Percentiles rank a stretch among this genome's conserved stretches.
phyloP scores from a whole-genome alignment of 768 basidiomycete species.

The Auriscalpium orientale region DNA sequence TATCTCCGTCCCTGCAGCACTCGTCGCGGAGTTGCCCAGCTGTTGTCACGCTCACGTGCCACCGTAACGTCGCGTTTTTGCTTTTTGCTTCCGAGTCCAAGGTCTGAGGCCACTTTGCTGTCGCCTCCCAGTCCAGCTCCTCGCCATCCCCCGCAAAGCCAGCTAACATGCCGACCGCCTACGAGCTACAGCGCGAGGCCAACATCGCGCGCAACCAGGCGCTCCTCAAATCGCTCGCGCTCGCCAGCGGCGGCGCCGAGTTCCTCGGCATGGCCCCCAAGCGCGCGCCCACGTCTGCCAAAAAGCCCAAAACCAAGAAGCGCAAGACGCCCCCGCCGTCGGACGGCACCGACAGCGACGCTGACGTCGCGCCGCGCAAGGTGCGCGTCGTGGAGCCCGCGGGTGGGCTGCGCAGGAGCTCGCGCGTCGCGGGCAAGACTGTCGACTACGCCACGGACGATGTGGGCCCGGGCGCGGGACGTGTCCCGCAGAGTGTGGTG shows the following conservation, averaged over 20 bases:
- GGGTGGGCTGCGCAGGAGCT: constrained; percentile 51
- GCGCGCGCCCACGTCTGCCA: not conserved
- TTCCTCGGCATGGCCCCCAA: not conserved
- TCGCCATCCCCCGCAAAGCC: not conserved
- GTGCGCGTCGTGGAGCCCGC: not conserved
- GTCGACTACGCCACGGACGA: constrained; percentile 45
- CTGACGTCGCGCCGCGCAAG: not conserved
- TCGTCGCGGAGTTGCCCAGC: not conserved
- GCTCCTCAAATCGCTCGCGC: not conserved
- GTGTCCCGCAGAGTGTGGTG: constrained; percentile 2
- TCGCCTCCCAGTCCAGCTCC: not conserved
- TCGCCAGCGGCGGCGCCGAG: not conserved
- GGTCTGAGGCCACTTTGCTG: not conserved
- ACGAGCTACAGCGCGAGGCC: constrained; percentile 5
- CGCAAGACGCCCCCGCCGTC: not conserved
- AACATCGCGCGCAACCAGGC: constrained; percentile 2
- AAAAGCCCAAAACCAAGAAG: not conserved
- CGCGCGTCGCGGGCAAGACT: constrained; percentile 52
- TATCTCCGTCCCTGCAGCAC: too few species aligned
- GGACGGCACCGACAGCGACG: not conserved
- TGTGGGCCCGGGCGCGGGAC: not conserved
- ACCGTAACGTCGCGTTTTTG: not conserved
- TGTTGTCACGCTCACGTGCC: constrained; percentile 8
- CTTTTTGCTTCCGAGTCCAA: not conserved
- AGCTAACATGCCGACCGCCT: constrained; percentile 10